These are phyloP conservation scores for Ulota crispa DNA, from an alignment of 225 moss, liverwort and hornwort species.

Conservation along the genomic window DNA sequence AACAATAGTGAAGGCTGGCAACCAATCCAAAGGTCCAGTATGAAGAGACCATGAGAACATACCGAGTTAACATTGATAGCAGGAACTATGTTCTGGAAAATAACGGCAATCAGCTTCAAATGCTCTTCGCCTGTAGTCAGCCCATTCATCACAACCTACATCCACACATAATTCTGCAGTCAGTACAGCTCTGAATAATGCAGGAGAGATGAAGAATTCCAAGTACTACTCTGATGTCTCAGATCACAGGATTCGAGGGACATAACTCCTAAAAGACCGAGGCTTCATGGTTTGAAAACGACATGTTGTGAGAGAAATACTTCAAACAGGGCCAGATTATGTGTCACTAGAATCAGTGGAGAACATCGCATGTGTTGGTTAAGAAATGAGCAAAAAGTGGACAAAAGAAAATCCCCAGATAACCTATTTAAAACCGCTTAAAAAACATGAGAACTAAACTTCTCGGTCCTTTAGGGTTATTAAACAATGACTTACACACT, in stretches of 20 bases:
- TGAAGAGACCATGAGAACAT: constrained; percentile 19
- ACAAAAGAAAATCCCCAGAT: not conserved
- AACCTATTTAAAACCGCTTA: not conserved
- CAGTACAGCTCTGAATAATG: not conserved
- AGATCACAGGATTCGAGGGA: not conserved
- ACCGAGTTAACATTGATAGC: constrained; percentile 86
- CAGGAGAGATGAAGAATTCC: not conserved
- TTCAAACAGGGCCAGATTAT: not conserved
- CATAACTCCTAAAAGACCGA: not conserved
- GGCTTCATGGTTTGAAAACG: not conserved
- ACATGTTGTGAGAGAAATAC: not conserved
- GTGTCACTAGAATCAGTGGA: not conserved
- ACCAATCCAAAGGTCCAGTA: not conserved
- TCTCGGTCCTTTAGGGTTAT: not conserved
- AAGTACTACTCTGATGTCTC: not conserved
- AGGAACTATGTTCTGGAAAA: constrained; percentile 97
- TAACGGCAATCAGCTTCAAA: constrained; percentile 79
- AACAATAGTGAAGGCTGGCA: not conserved
- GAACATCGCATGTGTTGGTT: not conserved
- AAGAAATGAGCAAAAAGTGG: not conserved
- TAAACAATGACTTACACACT: not conserved
- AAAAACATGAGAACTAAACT: no score
- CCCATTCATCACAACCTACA: constrained; percentile 95
- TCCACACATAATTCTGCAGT: constrained; percentile 13
- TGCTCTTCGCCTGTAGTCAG: constrained; percentile 83